Base-by-base conservation (phyloP, 768 basidiomycete species). In the Amanita phalloides region DNA sequence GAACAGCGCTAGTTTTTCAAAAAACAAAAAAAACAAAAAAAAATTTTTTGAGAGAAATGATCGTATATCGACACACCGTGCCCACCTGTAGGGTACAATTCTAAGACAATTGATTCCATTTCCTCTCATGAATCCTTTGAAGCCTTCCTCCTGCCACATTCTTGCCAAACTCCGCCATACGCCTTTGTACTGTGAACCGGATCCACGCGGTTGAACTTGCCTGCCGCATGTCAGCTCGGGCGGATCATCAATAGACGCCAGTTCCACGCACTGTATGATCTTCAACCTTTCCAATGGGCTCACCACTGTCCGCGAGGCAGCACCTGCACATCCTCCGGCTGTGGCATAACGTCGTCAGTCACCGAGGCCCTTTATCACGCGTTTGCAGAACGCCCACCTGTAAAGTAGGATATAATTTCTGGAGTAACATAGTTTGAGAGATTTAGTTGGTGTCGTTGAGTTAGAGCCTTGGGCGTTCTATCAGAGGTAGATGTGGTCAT, bases 121-220 rank as follows among this genome's bases (percentile, higher is more conserved):
- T 3, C 95, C 95, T 57, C 90, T 75, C 93, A 97, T 93, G 66
- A 82, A 92, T 10, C 94, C 95, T 64, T 68, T 78, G 66, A 94
- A 84, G 6, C 95, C 95, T 66, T 98, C 95, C 64, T 97, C 93
- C 56, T 71, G 69, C 88, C 90, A 97, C 82, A 94, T 94, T 55
- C 94, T 80, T 14, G 77, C 76, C 42, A 95, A 77, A 57, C 87
- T 89, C 14, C 78, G 70, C 81, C 83, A 90, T 33, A 94, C 90
- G 17, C 91, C 91, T 58, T 74, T 81, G 68, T 94, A 94, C 60
- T 86, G 84, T 46, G 71, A 66, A 56, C 76, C 71, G 13, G 78
- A 73, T 26, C 74, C 67, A 42, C 68, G 75, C 25, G 82, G 84
- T 64, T 96, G 95, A n/a, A 91, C 91, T 71, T 97, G 94, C 64